These are phyloP conservation scores for Xylariaceae sp. DNA, from an alignment of 2,329 filamentous ascomycete genomes.

Conservation along the genomic window DNA sequence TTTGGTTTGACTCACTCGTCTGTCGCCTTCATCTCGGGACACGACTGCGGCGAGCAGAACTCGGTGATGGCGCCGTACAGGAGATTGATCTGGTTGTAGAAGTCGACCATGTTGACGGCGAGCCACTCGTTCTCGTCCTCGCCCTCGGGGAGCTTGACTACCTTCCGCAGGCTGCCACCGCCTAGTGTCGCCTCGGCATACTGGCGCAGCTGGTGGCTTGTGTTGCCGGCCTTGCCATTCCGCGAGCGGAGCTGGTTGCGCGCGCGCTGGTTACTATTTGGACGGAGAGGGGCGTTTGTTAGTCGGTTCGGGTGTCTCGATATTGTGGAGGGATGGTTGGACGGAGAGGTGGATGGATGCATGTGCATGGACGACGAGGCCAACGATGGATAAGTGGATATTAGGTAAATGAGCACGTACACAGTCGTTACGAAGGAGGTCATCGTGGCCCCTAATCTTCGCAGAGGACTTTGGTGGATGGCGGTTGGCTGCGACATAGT, in stretches of 20 bases:
- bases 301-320: neutral
- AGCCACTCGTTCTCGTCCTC: constrained; percentile 98
- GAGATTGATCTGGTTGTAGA: constrained; percentile 99
- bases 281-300: constrained; percentile 10
- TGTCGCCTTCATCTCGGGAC: constrained; percentile 99
- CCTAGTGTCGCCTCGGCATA: constrained; percentile 97
- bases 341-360: neutral
- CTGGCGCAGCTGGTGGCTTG: constrained; percentile 85
- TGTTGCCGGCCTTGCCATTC: constrained; percentile 78
- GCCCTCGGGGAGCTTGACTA: constrained; percentile 93
- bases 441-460: constrained; percentile 46
- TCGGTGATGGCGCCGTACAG: constrained; percentile 98
- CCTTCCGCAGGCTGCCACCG: constrained; percentile 89
- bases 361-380: constrained; percentile 11
- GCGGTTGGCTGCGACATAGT: constrained; percentile 25
- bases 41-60: constrained; percentile 95
- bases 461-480: constrained; percentile 17
- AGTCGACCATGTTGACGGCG: constrained; percentile 98
- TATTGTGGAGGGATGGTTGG: no score
- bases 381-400: constrained; percentile 20
- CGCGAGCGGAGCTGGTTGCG: constrained; percentile 89
- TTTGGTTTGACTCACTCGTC: constrained; percentile 66
- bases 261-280: constrained; percentile 72
- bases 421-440: constrained; percentile 73
- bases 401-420: constrained; percentile 25